phyloP scores from a whole-genome alignment of 768 basidiomycete species.

The Dictyophora rubrovolvata region DNA sequence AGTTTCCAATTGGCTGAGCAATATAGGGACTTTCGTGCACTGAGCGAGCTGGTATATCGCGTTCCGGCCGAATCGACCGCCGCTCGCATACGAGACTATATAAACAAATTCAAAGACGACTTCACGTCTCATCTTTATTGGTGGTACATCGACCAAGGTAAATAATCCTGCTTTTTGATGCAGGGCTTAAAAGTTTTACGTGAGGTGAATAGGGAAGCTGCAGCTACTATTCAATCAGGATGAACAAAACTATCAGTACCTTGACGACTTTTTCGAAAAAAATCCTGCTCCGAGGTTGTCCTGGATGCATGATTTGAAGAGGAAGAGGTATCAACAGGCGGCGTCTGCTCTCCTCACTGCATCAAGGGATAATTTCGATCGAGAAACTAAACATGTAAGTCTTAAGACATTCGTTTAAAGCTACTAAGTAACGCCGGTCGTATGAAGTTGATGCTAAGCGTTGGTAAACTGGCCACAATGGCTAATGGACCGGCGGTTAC shows the following conservation, averaged over 20 bases:
- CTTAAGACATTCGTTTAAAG: background rate
- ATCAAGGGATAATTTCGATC: conserved; percentile 41
- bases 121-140: conserved; percentile 86
- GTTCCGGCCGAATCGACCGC: conserved; percentile 26
- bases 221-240: conserved; percentile 76
- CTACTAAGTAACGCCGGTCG: background rate
- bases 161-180: conserved; percentile 11
- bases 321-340: conserved; percentile 54
- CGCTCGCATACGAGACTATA: conserved; percentile 55
- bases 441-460: conserved; percentile 74
- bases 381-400: conserved; percentile 69
- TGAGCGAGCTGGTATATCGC: conserved; percentile 77
- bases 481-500: conserved; percentile 7
- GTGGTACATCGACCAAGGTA: conserved; percentile 89
- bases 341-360: conserved; percentile 55
- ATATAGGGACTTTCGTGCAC: conserved; percentile 74
- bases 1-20: conserved; percentile 81
- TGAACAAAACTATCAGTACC: conserved; percentile 44
- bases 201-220: conserved; percentile 49
- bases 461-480: conserved; percentile 63
- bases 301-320: conserved; percentile 83
- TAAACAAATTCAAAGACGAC: conserved; percentile 66
- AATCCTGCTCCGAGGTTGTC: conserved; percentile 52
- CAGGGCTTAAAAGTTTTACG: background rate
- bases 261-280: conserved; percentile 64